Percentiles rank a stretch among this genome's conserved stretches.
phyloP scores from a whole-genome alignment of 495 filamentous ascomycete species.

The Annulohypoxylon stygium region DNA sequence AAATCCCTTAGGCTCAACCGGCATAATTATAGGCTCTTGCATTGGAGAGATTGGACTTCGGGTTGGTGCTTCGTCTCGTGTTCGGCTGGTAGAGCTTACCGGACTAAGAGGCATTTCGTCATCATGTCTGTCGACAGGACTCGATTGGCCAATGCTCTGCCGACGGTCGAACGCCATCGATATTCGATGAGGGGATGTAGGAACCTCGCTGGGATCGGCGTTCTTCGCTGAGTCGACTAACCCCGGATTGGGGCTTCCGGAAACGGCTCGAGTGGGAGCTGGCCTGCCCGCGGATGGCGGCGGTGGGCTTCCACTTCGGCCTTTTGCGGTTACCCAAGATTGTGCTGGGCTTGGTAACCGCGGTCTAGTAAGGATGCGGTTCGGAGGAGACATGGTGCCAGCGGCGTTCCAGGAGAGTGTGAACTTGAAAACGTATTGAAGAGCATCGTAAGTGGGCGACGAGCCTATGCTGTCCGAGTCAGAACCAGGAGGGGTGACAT shows the following conservation, averaged over 20 bases:
- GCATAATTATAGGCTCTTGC: constrained; percentile 50
- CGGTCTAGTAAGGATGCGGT: constrained; percentile 73
- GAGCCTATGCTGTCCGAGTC: constrained; percentile 60
- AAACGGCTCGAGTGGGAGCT: constrained; percentile 59
- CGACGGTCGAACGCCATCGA: constrained; percentile 36
- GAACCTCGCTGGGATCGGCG: constrained; percentile 47
- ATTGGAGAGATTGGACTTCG: constrained; percentile 27
- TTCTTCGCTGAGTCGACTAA: constrained; percentile 62
- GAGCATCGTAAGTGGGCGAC: constrained; percentile 57
- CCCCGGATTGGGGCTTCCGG: constrained; percentile 59
- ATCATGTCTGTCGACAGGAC: constrained; percentile 30
- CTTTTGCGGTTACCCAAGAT: constrained; percentile 61
- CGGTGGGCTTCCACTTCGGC: constrained; percentile 55
- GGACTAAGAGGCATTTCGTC: constrained; percentile 45
- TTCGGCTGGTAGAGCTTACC: constrained; percentile 24
- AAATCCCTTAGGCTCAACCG: constrained; percentile 56
- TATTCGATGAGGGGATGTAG: constrained; percentile 34
- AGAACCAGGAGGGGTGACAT: constrained; percentile 46
- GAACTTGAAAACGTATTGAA: constrained; percentile 62
- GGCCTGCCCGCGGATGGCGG: constrained; percentile 56
- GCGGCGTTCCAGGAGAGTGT: constrained; percentile 53
- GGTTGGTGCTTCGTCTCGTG: constrained; percentile 36
- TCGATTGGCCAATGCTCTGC: constrained; percentile 38
- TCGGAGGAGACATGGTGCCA: constrained; percentile 50
- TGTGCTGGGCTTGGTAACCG: constrained; percentile 81